Base-by-base conservation (phyloP, 106 monocot genomes). In the Agapanthus africanus region DNA sequence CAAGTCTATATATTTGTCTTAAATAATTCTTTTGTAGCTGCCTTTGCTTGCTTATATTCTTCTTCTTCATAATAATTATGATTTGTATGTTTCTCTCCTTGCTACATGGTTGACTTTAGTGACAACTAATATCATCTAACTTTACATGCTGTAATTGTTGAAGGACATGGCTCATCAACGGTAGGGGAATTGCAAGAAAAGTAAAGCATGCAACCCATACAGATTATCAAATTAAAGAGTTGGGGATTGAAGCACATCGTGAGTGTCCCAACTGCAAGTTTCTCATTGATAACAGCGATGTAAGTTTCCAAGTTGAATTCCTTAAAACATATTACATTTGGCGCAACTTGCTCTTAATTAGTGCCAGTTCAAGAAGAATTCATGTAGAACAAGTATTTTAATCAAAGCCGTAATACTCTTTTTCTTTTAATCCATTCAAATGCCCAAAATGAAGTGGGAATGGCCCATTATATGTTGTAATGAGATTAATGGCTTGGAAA, bases 221-320 rank as follows among this genome's bases (percentile, higher is more conserved):
- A 26, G 74, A 59, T 39, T 67, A 60, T 69, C 86, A 72, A 49
- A 74, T 78, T 54, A 81, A 77, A 35, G 97, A 92, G 25, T 67
- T 72, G 28, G 79, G 73, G 22, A 54, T 59, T 59, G 89, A 87
- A 66, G 87, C 88, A 63, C 78, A 75, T 37, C 74, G 82, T 61
- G 87, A 99, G 79, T 99, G 97, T 63, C 92, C 97, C 40, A 99
- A 90, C 30, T 99, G 97, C 80, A 76, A 85, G 26, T 70, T 88
- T 57, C 21, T 71, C 18, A 87, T 99, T 75, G 97, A 99, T 72
- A 99, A 92, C 66, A 92, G 80, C 69, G 92, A 99, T 87, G 97
- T 99, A 76, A 89, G 87, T 66, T 75, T 27, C 28, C 15, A 57
- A 28, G 39, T 11, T 8, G 27, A 42, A 3, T 9, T 66, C 15